Conservation (phyloP, 108 stramenopile genomes). For the Epithemia pelagica region DNA sequence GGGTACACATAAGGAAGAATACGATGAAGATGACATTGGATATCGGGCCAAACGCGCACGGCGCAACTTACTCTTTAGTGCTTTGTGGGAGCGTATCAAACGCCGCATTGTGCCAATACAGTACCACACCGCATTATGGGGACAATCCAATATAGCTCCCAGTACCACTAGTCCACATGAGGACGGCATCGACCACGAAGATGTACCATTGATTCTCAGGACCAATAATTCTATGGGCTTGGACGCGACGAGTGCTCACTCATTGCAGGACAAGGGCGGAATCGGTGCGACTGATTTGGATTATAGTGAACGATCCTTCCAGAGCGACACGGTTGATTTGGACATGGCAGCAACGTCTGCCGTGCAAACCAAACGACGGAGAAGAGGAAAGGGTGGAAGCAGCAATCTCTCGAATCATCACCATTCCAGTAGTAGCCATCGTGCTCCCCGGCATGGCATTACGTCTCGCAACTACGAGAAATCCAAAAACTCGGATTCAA, state of each 20-base stretch:
- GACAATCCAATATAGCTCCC: background rate
- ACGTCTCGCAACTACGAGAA: background rate
- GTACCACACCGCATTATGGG: background rate
- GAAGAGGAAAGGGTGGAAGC: background rate
- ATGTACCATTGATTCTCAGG: background rate
- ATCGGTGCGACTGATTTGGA: background rate
- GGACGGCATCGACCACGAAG: background rate
- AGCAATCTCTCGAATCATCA: background rate
- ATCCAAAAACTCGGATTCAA: background rate
- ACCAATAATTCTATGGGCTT: no score
- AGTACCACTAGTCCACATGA: background rate
- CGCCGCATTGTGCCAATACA: conserved; percentile 2
- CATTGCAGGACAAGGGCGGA: background rate
- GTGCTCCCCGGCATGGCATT: background rate
- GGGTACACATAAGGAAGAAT: conserved; percentile 81
- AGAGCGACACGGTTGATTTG: background rate
- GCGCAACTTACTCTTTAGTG: conserved; percentile 18
- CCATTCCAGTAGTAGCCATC: background rate
- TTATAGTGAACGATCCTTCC: background rate
- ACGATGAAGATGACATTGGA: conserved; percentile 56
- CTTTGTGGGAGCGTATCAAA: background rate
- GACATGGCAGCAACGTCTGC: background rate
- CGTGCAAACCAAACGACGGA: background rate
- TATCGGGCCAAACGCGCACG: conserved; percentile 14
- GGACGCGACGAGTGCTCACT: background rate